Evolutionary conservation across 1,284 basidiomycete genomes (phyloP).

Genomic region (Leccinum fallax): DNA sequence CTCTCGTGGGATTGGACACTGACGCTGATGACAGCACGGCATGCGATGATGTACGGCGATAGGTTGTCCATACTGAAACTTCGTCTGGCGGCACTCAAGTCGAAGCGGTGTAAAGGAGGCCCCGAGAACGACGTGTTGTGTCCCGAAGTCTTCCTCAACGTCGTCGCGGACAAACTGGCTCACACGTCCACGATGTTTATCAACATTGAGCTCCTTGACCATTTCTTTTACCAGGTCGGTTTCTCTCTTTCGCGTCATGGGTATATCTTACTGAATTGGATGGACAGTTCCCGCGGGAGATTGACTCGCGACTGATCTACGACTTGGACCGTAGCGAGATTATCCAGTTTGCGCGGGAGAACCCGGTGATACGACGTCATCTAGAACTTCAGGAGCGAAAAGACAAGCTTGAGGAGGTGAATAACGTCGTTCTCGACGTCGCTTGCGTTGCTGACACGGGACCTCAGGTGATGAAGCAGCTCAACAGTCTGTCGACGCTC

Average conservation of each 20-base stretch:
- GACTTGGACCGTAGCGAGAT: constrained; percentile 89
- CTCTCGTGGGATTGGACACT: constrained; percentile 1
- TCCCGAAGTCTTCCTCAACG: constrained; percentile 95
- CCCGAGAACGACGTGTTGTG: constrained; percentile 89
- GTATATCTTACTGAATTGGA: background rate
- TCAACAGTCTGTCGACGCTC: constrained; percentile 83
- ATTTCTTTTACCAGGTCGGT: constrained; percentile 95
- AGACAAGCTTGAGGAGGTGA: constrained; percentile 94
- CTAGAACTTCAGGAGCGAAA: constrained; percentile 97
- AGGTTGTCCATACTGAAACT: constrained; percentile 83
- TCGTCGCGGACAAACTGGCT: constrained; percentile 96
- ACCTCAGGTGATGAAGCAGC: constrained; percentile 83
- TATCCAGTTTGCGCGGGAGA: constrained; percentile 90
- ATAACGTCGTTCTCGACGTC: constrained; percentile 6
- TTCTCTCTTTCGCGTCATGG: background rate
- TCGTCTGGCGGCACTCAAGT: constrained; percentile 82
- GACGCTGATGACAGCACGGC: constrained; percentile 63
- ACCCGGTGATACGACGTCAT: constrained; percentile 83
- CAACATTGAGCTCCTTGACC: constrained; percentile 95
- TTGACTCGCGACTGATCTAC: constrained; percentile 93
- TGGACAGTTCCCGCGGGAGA: constrained; percentile 90
- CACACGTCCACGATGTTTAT: constrained; percentile 98
- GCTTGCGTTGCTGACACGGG: background rate
- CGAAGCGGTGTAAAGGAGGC: constrained; percentile 85
- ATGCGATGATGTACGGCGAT: constrained; percentile 87